phyloP scores from a whole-genome alignment of 306 rosid genomes.

The Cicer bijugum region DNA sequence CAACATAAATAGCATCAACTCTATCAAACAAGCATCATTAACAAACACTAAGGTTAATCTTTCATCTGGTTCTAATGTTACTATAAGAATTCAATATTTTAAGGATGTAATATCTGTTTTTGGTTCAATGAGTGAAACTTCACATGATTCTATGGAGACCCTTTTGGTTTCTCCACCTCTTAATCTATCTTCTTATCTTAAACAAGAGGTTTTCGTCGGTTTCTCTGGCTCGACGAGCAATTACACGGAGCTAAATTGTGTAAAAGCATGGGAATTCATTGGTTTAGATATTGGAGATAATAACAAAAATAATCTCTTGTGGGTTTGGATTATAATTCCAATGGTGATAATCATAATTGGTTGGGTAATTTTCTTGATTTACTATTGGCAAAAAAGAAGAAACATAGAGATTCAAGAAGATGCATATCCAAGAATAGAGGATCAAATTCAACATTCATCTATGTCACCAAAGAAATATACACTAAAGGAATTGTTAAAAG shows the following conservation, averaged over 20 bases:
- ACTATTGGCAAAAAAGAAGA: slow-evolving; percentile 32
- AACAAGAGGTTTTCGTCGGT: slow-evolving; percentile 57
- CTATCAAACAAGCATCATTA: slow-evolving; percentile 47
- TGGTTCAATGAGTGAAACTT: slow-evolving; percentile 36
- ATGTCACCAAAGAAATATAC: slow-evolving; percentile 60
- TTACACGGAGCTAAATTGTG: slow-evolving; percentile 59
- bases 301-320: slow-evolving; percentile 34
- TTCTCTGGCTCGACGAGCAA: slow-evolving; percentile 75
- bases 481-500: slow-evolving; percentile 55
- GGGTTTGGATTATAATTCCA: slow-evolving; percentile 59
- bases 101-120: slow-evolving; percentile 43
- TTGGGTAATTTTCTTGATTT: slow-evolving; percentile 24
- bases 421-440: slow-evolving; percentile 60
- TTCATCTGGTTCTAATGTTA: slow-evolving; percentile 42
- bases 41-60: slow-evolving; percentile 30
- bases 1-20: slow-evolving; percentile 60
- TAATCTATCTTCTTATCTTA: slow-evolving; percentile 42
- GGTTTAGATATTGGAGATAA: slow-evolving; percentile 28
- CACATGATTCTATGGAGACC: slow-evolving; percentile 28
- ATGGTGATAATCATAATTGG: slow-evolving; percentile 32
- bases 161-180: slow-evolving; percentile 49
- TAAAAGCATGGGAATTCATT: slow-evolving; percentile 60
- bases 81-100: slow-evolving; percentile 20
- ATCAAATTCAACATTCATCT: slow-evolving; percentile 60
- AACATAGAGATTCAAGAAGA: slow-evolving; percentile 45